These are phyloP conservation scores for Triglochin maritima DNA, from an alignment of 106 monocot genomes.

Conservation along the genomic window DNA sequence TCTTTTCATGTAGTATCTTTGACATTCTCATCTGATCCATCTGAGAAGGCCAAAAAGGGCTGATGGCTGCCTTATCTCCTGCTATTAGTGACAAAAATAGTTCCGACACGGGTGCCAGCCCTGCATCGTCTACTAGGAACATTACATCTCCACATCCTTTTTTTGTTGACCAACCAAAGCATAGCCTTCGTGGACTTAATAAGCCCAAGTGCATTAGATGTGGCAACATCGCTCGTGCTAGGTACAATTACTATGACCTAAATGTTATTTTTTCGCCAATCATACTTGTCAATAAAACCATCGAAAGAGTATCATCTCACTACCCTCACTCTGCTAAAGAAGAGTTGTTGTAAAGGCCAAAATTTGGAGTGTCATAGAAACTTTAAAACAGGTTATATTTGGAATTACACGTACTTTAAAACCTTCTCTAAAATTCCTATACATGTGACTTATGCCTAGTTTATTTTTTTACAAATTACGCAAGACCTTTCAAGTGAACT, in stretches of 20 bases:
- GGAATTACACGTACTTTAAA: too few relatives aligned
- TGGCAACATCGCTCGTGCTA: conserved; percentile 28
- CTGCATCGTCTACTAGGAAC: background rate
- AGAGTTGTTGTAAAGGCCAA: too few relatives aligned
- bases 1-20: too few relatives aligned
- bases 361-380: too few relatives aligned
- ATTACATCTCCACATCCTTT: background rate
- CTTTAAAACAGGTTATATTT: too few relatives aligned
- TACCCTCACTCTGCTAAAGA: too few relatives aligned
- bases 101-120: background rate
- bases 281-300: background rate
- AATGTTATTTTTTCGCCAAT: background rate
- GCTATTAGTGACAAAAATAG: conserved; percentile 1
- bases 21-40: too few relatives aligned
- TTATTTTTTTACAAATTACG: too few relatives aligned
- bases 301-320: background rate
- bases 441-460: too few relatives aligned
- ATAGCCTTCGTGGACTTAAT: conserved; percentile 22
- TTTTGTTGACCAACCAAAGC: conserved; percentile 16
- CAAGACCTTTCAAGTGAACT: too few relatives aligned
- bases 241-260: conserved; percentile 1
- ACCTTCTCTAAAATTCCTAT: too few relatives aligned
- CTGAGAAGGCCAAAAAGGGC: background rate
- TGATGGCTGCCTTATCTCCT: conserved; percentile 5
- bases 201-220: conserved; percentile 32